A percentile compares a stretch with the other conserved stretches of the same genome.
These are phyloP conservation scores for Hymenoscyphus occultus DNA, from an alignment of 2,329 filamentous ascomycete genomes.

Conservation along the genomic window DNA sequence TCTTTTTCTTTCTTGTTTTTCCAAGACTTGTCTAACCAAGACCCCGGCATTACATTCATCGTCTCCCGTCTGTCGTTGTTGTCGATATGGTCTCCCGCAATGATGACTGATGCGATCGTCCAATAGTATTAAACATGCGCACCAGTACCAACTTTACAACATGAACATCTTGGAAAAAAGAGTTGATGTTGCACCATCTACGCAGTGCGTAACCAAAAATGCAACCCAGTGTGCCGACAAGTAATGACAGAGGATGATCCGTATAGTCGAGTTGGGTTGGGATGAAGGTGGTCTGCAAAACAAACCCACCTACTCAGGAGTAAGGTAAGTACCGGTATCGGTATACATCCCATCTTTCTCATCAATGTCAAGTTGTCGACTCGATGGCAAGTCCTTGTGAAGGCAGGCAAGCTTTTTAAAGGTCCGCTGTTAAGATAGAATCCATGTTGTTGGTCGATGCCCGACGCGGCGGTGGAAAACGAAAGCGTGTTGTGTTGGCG, in stretches of 20 bases:
- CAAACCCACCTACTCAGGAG: background rate
- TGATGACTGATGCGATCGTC: background rate
- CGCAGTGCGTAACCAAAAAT: background rate
- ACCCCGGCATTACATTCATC: background rate
- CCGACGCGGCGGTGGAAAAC: background rate
- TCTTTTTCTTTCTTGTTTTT: background rate
- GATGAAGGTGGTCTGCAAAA: background rate
- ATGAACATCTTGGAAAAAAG: background rate
- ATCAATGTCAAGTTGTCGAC: background rate
- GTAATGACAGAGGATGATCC: background rate
- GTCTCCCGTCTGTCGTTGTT: background rate
- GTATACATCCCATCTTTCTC: background rate
- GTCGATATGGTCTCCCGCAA: background rate
- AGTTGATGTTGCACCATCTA: conserved; percentile 1
- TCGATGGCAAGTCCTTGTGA: background rate
- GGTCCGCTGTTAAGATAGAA: background rate
- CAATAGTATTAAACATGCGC: background rate
- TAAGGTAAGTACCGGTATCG: too few relatives aligned
- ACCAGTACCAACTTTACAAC: background rate
- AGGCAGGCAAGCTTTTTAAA: background rate
- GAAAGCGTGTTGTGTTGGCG: background rate
- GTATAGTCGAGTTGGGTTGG: background rate
- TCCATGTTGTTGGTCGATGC: background rate
- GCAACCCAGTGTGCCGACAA: background rate
- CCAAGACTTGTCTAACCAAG: background rate